A percentile compares a stretch with the other conserved stretches of the same genome.
These are phyloP conservation scores for Conticribra guillardii DNA, from an alignment of 108 stramenopile species.

Conservation along the genomic window DNA sequence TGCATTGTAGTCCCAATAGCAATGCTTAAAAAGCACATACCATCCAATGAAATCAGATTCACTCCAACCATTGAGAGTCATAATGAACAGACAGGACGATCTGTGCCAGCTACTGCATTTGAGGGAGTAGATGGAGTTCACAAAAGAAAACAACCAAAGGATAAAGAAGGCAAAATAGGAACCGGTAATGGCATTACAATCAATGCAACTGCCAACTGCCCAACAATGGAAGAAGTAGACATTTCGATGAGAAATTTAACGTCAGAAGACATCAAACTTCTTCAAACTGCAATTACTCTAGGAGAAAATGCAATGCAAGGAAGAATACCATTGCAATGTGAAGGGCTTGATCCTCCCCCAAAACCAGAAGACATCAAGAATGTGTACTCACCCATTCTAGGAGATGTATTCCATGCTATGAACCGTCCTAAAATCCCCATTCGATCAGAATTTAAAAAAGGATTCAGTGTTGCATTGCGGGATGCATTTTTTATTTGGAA, in stretches of 20 bases:
- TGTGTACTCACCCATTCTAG: constrained; percentile 12
- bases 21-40: constrained; percentile 38
- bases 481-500: constrained; percentile 23
- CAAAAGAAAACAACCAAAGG: too few relatives aligned
- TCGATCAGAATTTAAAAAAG: constrained; percentile 13
- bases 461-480: constrained; percentile 4
- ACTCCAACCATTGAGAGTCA: background rate
- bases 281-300: constrained; percentile 1
- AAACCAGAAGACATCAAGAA: constrained; percentile 9
- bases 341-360: constrained; percentile 17
- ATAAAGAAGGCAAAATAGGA: too few relatives aligned
- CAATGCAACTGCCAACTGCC: too few relatives aligned
- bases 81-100: background rate
- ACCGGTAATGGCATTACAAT: too few relatives aligned
- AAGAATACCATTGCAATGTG: constrained; percentile 4
- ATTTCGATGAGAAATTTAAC: background rate
- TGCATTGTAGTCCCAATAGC: constrained; percentile 19
- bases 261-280: background rate
- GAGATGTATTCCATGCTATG: constrained; percentile 41
- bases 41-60: constrained; percentile 4
- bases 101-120: background rate
- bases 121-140: background rate
- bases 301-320: background rate
- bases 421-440: constrained; percentile 14
- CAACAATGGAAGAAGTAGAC: too few relatives aligned